These are phyloP conservation scores for Nicotiana knightiana DNA, from an alignment of 257 asterid genomes.

Conservation along the genomic window DNA sequence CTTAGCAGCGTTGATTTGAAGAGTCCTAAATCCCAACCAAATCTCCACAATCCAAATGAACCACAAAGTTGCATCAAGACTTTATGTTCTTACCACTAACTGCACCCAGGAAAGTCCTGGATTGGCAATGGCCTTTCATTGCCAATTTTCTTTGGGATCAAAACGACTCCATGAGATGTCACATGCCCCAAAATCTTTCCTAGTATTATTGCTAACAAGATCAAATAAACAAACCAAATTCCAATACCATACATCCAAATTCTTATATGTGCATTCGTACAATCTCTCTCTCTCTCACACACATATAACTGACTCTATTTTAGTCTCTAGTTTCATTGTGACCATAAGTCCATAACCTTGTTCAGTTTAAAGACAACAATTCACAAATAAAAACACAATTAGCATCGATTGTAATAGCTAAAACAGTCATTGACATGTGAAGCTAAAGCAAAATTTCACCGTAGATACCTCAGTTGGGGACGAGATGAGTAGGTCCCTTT, in stretches of 20 bases:
- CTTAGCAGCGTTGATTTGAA: not conserved
- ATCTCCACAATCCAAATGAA: not conserved
- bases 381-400: not conserved
- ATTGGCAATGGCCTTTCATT: not conserved
- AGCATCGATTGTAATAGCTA: not conserved
- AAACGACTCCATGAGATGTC: not conserved
- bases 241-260: not conserved
- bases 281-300: not conserved
- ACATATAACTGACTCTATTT: too few species aligned
- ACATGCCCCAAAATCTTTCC: not conserved
- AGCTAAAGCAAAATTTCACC: conserved; percentile 6
- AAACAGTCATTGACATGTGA: not conserved
- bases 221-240: not conserved
- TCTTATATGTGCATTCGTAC: not conserved
- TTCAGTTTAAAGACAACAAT: not conserved
- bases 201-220: not conserved
- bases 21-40: not conserved
- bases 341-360: not conserved
- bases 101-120: not conserved
- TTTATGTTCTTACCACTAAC: not conserved
- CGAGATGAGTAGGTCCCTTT: conserved; percentile 38
- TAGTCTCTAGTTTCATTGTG: not conserved
- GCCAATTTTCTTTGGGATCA: not conserved
- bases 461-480: conserved; percentile 41
- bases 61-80: not conserved